Evolutionary conservation across 2,329 filamentous ascomycete genomes (phyloP), one percentile per base, ranked within the genome.

Genomic region (Aspergillus hiratsukae): DNA sequence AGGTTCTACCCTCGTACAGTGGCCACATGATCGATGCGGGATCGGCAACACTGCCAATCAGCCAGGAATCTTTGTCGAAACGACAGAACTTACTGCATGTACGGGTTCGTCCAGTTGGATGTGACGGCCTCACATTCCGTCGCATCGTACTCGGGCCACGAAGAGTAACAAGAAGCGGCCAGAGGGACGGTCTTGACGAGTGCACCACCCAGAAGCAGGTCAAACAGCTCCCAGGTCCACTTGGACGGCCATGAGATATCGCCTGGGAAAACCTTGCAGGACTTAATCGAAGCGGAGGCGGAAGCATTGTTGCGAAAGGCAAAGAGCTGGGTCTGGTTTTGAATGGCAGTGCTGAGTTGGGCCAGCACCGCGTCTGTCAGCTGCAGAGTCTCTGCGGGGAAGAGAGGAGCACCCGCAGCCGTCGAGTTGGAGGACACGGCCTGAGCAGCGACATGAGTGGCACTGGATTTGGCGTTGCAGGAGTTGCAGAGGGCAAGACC

Each of bases 101-200:
- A 48, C 3, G 66, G 68, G 19, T 61, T 43, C 1, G 61, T 65
- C 67, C 67, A 70, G 11, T 67, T 50, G 2, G 56, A 41, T 0
- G 55, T 61, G 9, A 70, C 51, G 3, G 51, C 48, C 11, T 58
- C 31, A 52, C 67, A 70, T 31, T 63, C 51, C 0, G 48, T 48
- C 4, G 53, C 51, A 48, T 69, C 59, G 49, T 69, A 69, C 27
- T 64, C 57, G 1, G 61, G 57, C 63, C 64, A 68, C 1, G 60
- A 61, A 1, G 58, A 60, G 23, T 69, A 69, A 49, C 66, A 70
- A 4, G 64, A 56, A 1, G 66, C 61, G 1, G 66, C 68, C 23
- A 69, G 55, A 9, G 68, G 67, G 6, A 69, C 66, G 1, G 61
- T 69, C 25, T 67, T 64, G 25, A 66, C 61, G 3, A 70, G 59